phyloP scores from a whole-genome alignment of 2,329 filamentous ascomycete genomes.

The Sporothrix pseudoabietina region DNA sequence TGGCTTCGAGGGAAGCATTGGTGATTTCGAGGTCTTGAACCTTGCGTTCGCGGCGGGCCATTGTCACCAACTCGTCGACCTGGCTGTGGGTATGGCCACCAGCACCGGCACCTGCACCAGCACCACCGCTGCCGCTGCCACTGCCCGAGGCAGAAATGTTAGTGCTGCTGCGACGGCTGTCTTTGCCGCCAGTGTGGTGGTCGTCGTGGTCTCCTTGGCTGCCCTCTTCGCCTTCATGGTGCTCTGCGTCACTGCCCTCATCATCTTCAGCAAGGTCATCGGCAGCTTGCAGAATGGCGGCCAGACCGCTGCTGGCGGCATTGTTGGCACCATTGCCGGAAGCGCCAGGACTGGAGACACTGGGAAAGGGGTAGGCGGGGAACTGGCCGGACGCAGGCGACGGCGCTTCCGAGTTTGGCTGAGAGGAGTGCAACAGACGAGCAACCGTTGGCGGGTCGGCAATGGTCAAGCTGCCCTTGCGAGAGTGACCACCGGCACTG shows the following conservation, averaged over 20 bases:
- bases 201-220: slow-evolving; percentile 36
- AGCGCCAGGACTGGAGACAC: neutral
- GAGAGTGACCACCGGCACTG: slow-evolving; percentile 41
- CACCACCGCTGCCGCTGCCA: no score
- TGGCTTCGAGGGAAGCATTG: slow-evolving; percentile 90
- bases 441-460: slow-evolving; percentile 31
- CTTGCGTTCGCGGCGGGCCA: slow-evolving; percentile 87
- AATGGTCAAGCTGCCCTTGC: slow-evolving; percentile 45
- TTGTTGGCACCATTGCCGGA: neutral
- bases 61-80: slow-evolving; percentile 77
- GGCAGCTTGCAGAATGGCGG: slow-evolving; percentile 58
- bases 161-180: slow-evolving; percentile 21
- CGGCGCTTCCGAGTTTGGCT: slow-evolving; percentile 29
- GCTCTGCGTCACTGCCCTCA: slow-evolving; percentile 23
- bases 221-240: neutral
- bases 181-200: slow-evolving; percentile 27
- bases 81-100: slow-evolving; percentile 55
- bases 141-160: neutral
- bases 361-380: slow-evolving; percentile 21
- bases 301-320: slow-evolving; percentile 45
- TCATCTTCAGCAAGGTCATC: slow-evolving; percentile 49
- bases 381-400: slow-evolving; percentile 27
- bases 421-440: slow-evolving; percentile 32
- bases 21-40: slow-evolving; percentile 95
- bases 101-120: neutral